Percentiles rank a stretch among this genome's conserved stretches.
These are phyloP conservation scores for Misopates orontium DNA, from an alignment of 257 asterid genomes.

Conservation along the genomic window DNA sequence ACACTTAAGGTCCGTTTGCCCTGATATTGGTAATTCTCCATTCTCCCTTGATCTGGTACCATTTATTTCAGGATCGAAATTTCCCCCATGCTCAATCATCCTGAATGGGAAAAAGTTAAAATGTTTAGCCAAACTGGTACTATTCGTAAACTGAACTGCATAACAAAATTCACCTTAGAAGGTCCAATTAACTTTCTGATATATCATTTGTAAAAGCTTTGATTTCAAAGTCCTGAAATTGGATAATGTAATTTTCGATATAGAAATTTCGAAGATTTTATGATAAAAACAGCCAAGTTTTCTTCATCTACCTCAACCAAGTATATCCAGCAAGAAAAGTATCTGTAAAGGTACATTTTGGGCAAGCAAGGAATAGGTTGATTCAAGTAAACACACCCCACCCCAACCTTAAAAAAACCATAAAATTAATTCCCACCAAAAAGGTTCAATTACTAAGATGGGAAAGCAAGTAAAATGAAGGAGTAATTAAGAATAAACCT, in stretches of 20 bases:
- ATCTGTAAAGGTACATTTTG: conserved; percentile 26
- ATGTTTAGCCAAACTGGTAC: conserved; percentile 3
- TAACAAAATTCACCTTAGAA: not conserved
- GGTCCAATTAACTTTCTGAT: conserved; percentile 19
- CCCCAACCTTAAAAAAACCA: conserved; percentile 1
- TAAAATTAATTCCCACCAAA: too few species aligned
- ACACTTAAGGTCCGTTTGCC: conserved; percentile 37
- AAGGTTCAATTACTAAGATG: too few species aligned
- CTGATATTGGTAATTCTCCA: conserved; percentile 29
- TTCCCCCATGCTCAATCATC: conserved; percentile 41
- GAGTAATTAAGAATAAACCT: too few species aligned
- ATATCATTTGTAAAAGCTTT: conserved; percentile 8
- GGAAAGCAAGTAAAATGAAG: not conserved
- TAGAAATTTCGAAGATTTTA: conserved; percentile 17
- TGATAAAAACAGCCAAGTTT: conserved; percentile 28
- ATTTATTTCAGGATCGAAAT: conserved; percentile 29
- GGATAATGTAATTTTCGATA: conserved; percentile 7
- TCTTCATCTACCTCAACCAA: conserved; percentile 36
- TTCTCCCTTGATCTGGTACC: conserved; percentile 31
- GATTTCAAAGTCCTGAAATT: conserved; percentile 14
- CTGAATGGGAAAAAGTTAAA: conserved; percentile 15
- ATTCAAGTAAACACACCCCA: conserved; percentile 21
- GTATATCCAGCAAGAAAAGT: conserved; percentile 43
- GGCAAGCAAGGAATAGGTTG: conserved; percentile 42
- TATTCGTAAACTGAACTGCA: not conserved